phyloP scores from a whole-genome alignment of 75 land plant genomes.

The Pinus tabuliformis region DNA sequence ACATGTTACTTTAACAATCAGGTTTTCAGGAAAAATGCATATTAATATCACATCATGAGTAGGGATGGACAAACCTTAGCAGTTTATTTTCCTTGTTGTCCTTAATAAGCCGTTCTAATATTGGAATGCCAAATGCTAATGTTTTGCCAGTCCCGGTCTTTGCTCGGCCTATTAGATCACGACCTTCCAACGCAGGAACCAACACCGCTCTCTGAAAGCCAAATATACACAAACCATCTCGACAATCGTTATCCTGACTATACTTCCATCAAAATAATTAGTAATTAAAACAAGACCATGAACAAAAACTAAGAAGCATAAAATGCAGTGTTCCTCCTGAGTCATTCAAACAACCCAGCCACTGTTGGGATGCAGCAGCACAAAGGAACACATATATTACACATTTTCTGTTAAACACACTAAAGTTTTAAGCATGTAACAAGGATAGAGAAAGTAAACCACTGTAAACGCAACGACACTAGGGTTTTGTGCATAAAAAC shows the following conservation, averaged over 20 bases:
- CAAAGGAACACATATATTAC: not conserved
- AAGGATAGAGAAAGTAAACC: too few species aligned
- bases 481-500: too few species aligned
- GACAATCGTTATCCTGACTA: not conserved
- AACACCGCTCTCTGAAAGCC: conserved; percentile 69
- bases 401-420: not conserved
- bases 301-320: not conserved
- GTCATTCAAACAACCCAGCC: not conserved
- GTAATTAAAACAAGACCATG: not conserved
- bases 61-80: conserved; percentile 19
- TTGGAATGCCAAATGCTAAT: conserved; percentile 96
- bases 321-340: not conserved
- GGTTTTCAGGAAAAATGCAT: not conserved
- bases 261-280: not conserved
- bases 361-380: not conserved
- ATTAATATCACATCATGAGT: conserved; percentile 1
- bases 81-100: conserved; percentile 23
- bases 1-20: not conserved
- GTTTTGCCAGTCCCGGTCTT: conserved; percentile 99
- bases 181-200: conserved; percentile 76
- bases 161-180: conserved; percentile 86
- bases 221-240: not conserved
- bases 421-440: too few species aligned
- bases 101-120: conserved; percentile 45
- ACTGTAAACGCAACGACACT: too few species aligned